phyloP scores from a whole-genome alignment of 2,329 filamentous ascomycete genomes.

The Tolypocladium cylindrosporum region DNA sequence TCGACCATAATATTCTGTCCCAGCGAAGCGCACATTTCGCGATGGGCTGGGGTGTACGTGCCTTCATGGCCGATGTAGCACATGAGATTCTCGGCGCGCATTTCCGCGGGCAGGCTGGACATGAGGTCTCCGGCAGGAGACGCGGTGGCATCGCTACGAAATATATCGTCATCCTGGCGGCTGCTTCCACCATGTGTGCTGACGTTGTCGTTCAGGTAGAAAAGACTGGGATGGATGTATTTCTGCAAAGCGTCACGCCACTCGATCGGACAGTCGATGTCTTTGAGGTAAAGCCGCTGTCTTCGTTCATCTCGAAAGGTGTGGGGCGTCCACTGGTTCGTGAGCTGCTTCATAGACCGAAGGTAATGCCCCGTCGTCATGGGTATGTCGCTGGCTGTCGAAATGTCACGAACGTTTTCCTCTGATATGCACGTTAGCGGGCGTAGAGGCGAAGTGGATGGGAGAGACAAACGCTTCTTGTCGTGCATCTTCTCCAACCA shows the following conservation, averaged over 20 bases:
- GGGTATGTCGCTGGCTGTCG: constrained; percentile 60
- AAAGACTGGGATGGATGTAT: constrained; percentile 70
- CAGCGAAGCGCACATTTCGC: constrained; percentile 94
- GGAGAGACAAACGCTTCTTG: constrained; percentile 56
- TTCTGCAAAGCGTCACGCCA: constrained; percentile 76
- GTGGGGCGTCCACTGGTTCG: constrained; percentile 66
- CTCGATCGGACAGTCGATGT: constrained; percentile 85
- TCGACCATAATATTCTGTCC: constrained; percentile 99
- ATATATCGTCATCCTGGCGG: constrained; percentile 24
- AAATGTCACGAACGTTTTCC: constrained; percentile 77
- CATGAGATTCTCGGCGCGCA: constrained; percentile 95
- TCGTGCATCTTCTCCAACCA: constrained; percentile 77
- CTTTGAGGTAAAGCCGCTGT: constrained; percentile 89
- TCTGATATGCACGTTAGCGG: constrained; percentile 36
- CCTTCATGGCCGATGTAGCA: constrained; percentile 97
- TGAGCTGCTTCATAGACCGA: constrained; percentile 72
- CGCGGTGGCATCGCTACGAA: constrained; percentile 43
- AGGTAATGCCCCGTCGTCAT: constrained; percentile 89
- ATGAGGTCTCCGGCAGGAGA: constrained; percentile 83
- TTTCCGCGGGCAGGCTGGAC: constrained; percentile 76
- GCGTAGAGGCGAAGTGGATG: not conserved
- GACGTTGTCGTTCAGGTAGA: constrained; percentile 80
- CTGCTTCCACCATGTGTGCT: constrained; percentile 25
- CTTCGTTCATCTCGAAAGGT: constrained; percentile 71
- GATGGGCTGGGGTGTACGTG: constrained; percentile 88